A percentile compares a stretch with the other conserved stretches of the same genome.
Evolutionary conservation across 2,329 filamentous ascomycete species (phyloP).

Genomic region (Cadophora sp.): DNA sequence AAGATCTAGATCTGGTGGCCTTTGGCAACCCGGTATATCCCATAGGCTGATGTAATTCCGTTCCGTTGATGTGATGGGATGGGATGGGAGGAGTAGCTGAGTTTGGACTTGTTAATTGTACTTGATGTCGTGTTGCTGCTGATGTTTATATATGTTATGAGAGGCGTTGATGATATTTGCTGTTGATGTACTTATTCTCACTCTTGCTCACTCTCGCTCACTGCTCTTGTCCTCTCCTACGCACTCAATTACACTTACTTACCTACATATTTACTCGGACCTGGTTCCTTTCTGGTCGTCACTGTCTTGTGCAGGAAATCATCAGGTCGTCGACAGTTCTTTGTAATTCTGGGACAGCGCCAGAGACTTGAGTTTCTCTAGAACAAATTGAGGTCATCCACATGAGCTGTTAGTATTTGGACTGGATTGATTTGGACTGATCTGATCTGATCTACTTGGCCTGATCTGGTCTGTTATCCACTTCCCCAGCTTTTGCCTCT

Average conservation of each 20-base stretch:
- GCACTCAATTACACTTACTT: too few relatives aligned
- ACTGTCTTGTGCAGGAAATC: too few relatives aligned
- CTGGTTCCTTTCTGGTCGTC: too few relatives aligned
- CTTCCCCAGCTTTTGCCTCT: constrained; percentile 13
- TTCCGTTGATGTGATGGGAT: not conserved
- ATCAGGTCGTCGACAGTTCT: not conserved
- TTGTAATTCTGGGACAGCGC: not conserved
- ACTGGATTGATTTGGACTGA: not conserved
- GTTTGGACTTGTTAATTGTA: not conserved
- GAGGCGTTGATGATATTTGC: not conserved
- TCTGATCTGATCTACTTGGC: not conserved
- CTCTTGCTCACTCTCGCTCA: not conserved
- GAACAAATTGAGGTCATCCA: not conserved
- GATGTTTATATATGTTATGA: not conserved
- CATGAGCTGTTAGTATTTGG: not conserved
- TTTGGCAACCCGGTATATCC: constrained; percentile 5
- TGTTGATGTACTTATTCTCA: not conserved
- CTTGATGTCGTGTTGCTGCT: not conserved
- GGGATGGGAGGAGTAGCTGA: too few relatives aligned
- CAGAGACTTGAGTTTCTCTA: not conserved
- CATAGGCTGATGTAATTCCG: constrained; percentile 3
- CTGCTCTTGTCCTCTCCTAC: not conserved
- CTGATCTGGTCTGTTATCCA: not conserved
- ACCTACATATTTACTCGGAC: too few relatives aligned
- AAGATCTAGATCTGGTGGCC: not conserved